A percentile compares a stretch with the other conserved stretches of the same genome.
These are phyloP conservation scores for Penicillium psychrosexuale DNA, from an alignment of 2,329 filamentous ascomycete genomes.

Conservation along the genomic window DNA sequence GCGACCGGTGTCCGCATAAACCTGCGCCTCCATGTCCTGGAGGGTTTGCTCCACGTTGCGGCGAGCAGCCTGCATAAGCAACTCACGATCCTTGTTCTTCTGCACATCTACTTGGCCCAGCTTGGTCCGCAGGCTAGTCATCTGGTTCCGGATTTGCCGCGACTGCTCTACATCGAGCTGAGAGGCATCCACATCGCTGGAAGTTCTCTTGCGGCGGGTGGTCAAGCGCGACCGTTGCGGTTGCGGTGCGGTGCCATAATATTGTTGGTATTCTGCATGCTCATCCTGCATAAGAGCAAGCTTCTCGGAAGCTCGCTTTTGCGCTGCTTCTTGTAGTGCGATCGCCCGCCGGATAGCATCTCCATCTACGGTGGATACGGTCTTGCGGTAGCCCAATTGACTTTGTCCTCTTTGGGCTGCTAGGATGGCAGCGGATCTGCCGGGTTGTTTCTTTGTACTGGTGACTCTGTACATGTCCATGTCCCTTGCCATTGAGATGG, in stretches of 20 bases:
- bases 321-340: slow-evolving; percentile 77
- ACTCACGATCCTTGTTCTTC: slow-evolving; percentile 69
- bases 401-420: slow-evolving; percentile 36
- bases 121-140: slow-evolving; percentile 76
- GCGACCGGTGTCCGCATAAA: slow-evolving; percentile 73
- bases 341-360: slow-evolving; percentile 25
- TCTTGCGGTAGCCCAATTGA: slow-evolving; percentile 33
- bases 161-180: slow-evolving; percentile 66
- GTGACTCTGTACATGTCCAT: slow-evolving; percentile 79
- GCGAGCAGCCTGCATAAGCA: slow-evolving; percentile 73
- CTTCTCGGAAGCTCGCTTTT: slow-evolving; percentile 79
- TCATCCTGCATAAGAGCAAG: slow-evolving; percentile 76
- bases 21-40: slow-evolving; percentile 75
- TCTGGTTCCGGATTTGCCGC: slow-evolving; percentile 70
- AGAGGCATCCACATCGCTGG: slow-evolving; percentile 61
- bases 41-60: slow-evolving; percentile 79
- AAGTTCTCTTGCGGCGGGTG: slow-evolving; percentile 60
- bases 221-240: slow-evolving; percentile 49
- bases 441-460: slow-evolving; percentile 35
- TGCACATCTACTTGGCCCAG: slow-evolving; percentile 31
- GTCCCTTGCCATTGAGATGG: slow-evolving; percentile 82
- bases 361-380: slow-evolving; percentile 26
- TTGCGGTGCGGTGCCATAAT: slow-evolving; percentile 64
- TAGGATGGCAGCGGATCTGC: slow-evolving; percentile 19
- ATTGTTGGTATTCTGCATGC: slow-evolving; percentile 65